phyloP scores from a whole-genome alignment of 2,329 filamentous ascomycete genomes.

The Colletotrichum agaves region DNA sequence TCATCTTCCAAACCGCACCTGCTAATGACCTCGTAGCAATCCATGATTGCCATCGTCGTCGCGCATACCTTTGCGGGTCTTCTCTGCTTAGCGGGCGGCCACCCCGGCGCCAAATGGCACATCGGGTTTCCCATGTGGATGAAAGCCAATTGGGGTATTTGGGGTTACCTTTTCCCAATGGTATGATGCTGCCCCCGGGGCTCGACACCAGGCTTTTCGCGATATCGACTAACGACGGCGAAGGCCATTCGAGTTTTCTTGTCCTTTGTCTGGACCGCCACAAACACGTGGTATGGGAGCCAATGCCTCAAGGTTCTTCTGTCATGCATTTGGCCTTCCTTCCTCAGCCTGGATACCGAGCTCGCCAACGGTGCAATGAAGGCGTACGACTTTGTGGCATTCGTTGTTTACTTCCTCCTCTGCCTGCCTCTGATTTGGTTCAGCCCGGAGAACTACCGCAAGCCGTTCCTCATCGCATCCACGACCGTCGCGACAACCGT shows the following conservation, averaged over 20 bases:
- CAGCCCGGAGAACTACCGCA: slow-evolving; percentile 39
- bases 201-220: not conserved
- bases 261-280: slow-evolving; percentile 40
- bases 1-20: not conserved
- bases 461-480: slow-evolving; percentile 38
- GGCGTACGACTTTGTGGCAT: slow-evolving; percentile 36
- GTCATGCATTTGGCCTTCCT: slow-evolving; percentile 24
- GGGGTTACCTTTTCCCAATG: slow-evolving; percentile 40
- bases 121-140: slow-evolving; percentile 42
- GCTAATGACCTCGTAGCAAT: slow-evolving; percentile 23
- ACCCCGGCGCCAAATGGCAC: slow-evolving; percentile 41
- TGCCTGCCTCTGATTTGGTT: slow-evolving; percentile 39
- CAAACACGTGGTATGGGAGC: slow-evolving; percentile 40
- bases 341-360: slow-evolving; percentile 30
- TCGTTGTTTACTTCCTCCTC: slow-evolving; percentile 38
- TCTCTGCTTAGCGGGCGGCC: slow-evolving; percentile 39
- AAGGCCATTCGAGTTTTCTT: slow-evolving; percentile 32
- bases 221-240: not conserved
- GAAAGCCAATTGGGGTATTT: slow-evolving; percentile 41
- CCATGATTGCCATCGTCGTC: slow-evolving; percentile 38
- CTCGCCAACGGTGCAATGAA: slow-evolving; percentile 28
- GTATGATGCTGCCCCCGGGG: not conserved
- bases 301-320: slow-evolving; percentile 39
- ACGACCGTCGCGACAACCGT: slow-evolving; percentile 39
- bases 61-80: slow-evolving; percentile 38